phyloP scores from a whole-genome alignment of 192 early-diverging fungal species.

The Backusella luteola region DNA sequence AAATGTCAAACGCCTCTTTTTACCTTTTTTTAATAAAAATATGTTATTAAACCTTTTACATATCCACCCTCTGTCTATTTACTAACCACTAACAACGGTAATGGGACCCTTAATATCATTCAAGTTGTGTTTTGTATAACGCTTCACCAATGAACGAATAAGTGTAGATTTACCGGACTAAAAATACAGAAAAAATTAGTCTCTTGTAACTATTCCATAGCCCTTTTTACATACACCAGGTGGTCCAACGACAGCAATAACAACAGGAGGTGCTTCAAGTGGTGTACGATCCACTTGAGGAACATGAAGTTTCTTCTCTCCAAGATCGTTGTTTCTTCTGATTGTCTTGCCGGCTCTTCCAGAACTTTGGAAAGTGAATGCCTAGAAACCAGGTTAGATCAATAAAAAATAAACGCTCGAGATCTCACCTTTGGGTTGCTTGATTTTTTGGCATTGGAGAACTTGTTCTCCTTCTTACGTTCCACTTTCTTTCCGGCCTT shows the following conservation, averaged over 20 bases:
- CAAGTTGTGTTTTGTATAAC: constrained; percentile 93
- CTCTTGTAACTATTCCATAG: neutral
- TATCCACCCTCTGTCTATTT: neutral
- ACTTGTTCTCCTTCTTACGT: constrained; percentile 72
- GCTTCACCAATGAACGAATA: constrained; percentile 92
- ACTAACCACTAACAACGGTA: constrained; percentile 87
- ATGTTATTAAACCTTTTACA: neutral
- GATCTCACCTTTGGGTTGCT: constrained; percentile 80
- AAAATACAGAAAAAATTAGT: constrained; percentile 4
- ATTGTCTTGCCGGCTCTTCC: constrained; percentile 75
- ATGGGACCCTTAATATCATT: constrained; percentile 93
- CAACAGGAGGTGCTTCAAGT: constrained; percentile 83
- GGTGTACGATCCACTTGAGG: constrained; percentile 94
- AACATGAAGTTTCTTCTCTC: constrained; percentile 93
- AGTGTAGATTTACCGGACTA: constrained; percentile 96
- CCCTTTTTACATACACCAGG: constrained; percentile 59
- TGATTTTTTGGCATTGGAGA: constrained; percentile 71
- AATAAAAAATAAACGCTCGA: neutral
- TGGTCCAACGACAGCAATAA: constrained; percentile 96
- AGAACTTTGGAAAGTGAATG: constrained; percentile 70
- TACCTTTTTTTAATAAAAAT: constrained; percentile 44
- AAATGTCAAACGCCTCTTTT: constrained; percentile 93
- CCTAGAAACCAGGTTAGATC: constrained; percentile 37
- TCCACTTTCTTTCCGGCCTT: constrained; percentile 87
- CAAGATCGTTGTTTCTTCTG: constrained; percentile 80